These are phyloP conservation scores for Alternaria alternata DNA, from an alignment of 2,329 filamentous ascomycete genomes.

Conservation along the genomic window DNA sequence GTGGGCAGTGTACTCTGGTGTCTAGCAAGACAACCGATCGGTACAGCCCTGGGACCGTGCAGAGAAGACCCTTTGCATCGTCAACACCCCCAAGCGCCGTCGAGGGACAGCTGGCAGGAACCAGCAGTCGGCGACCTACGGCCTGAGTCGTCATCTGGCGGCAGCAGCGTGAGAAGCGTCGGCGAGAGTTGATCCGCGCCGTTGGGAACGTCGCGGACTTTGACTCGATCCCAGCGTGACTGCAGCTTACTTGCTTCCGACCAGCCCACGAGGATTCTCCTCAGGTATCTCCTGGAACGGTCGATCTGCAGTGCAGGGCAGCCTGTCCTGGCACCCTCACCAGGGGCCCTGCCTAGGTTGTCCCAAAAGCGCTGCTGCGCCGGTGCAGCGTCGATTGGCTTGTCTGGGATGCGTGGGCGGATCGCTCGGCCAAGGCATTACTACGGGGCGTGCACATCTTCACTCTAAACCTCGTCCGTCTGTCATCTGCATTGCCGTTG, in stretches of 20 bases:
- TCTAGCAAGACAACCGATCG: constrained; percentile 38
- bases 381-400: constrained; percentile 50
- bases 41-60: constrained; percentile 27
- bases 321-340: constrained; percentile 48
- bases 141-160: constrained; percentile 14
- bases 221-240: constrained; percentile 13
- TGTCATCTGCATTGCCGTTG: constrained; percentile 54
- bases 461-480: constrained; percentile 39
- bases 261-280: constrained; percentile 26
- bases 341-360: constrained; percentile 33
- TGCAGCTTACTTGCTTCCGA: constrained; percentile 40
- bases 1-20: constrained; percentile 8
- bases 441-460: constrained; percentile 44
- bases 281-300: constrained; percentile 39
- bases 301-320: constrained; percentile 53
- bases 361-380: constrained; percentile 51
- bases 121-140: constrained; percentile 22
- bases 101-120: constrained; percentile 4
- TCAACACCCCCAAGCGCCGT: constrained; percentile 1
- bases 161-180: constrained; percentile 19
- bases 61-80: constrained; percentile 13
- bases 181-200: constrained; percentile 32
- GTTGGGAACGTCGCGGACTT: constrained; percentile 18
- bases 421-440: constrained; percentile 48
- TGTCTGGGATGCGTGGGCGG: constrained; percentile 45